Evolutionary conservation across 257 asterid species (phyloP).

Genomic region (Gentiana dahurica): DNA sequence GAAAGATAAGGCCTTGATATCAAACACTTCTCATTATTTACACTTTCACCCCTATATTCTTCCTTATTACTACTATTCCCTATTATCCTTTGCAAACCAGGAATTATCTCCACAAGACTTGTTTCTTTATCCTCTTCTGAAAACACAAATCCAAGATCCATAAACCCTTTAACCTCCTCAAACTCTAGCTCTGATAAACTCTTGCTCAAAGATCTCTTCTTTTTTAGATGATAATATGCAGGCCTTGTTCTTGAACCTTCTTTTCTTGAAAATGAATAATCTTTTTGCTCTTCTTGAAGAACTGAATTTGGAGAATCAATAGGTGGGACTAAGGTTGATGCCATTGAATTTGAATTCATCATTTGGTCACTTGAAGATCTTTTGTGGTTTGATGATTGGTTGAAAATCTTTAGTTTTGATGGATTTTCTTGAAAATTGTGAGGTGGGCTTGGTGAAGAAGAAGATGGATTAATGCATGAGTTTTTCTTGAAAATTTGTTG

Average conservation of each 20-base stretch:
- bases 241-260: constrained; percentile 4
- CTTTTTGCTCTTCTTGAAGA: constrained; percentile 7
- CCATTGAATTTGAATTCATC: constrained; percentile 16
- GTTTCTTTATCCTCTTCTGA: constrained; percentile 32
- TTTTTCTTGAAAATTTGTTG: constrained; percentile 15
- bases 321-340: neutral
- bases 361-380: constrained; percentile 26
- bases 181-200: constrained; percentile 52
- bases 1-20: constrained; percentile 48
- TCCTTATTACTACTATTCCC: constrained; percentile 2
- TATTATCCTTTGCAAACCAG: constrained; percentile 39
- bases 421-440: constrained; percentile 5
- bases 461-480: constrained; percentile 2
- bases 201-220: constrained; percentile 16
- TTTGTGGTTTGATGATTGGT: constrained; percentile 14
- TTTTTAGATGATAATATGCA: neutral
- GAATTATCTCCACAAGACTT: constrained; percentile 30
- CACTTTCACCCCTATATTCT: neutral
- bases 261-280: constrained; percentile 16
- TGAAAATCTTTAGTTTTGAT: constrained; percentile 6
- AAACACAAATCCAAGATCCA: constrained; percentile 60
- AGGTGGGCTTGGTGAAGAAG: constrained; percentile 1
- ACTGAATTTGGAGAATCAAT: constrained; percentile 27
- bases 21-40: neutral
- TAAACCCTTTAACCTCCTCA: constrained; percentile 52